These are phyloP conservation scores for Phytophthora fragariaefolia DNA, from an alignment of 352 stramenopile genomes.

Conservation along the genomic window DNA sequence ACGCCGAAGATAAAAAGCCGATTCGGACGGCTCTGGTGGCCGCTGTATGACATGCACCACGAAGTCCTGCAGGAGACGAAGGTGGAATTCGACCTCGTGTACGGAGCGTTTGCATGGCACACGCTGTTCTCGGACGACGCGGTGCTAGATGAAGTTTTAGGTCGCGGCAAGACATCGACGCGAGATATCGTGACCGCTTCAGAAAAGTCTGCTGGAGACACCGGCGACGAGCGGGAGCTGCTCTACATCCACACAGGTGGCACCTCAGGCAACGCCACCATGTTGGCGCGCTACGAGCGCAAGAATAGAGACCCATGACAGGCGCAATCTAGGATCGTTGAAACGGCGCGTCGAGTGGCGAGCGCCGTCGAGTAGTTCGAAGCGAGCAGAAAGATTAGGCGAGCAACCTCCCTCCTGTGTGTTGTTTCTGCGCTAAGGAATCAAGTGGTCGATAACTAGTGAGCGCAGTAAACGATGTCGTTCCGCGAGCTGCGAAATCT, in stretches of 20 bases:
- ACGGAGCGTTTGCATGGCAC: slow-evolving; percentile 79
- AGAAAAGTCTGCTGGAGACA: not conserved
- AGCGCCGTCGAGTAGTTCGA: not conserved
- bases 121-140: slow-evolving; percentile 68
- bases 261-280: slow-evolving; percentile 73
- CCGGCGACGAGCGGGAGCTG: slow-evolving; percentile 43
- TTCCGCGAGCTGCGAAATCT: slow-evolving; percentile 93
- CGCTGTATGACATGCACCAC: slow-evolving; percentile 63
- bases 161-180: slow-evolving; percentile 1
- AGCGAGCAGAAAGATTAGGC: not conserved
- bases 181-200: not conserved
- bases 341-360: slow-evolving; percentile 33
- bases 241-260: slow-evolving; percentile 87
- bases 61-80: slow-evolving; percentile 64
- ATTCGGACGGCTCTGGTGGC: slow-evolving; percentile 72
- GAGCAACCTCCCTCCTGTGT: not conserved
- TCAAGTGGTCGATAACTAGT: not conserved
- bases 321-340: slow-evolving; percentile 18
- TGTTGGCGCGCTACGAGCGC: slow-evolving; percentile 65
- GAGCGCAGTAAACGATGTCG: slow-evolving; percentile 57
- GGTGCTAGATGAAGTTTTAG: slow-evolving; percentile 44
- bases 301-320: not conserved
- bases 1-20: slow-evolving; percentile 55
- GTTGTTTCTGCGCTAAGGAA: not conserved
- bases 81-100: slow-evolving; percentile 82